Conservation (phyloP, 352 stramenopile species). For the Globisporangium middletonii region DNA sequence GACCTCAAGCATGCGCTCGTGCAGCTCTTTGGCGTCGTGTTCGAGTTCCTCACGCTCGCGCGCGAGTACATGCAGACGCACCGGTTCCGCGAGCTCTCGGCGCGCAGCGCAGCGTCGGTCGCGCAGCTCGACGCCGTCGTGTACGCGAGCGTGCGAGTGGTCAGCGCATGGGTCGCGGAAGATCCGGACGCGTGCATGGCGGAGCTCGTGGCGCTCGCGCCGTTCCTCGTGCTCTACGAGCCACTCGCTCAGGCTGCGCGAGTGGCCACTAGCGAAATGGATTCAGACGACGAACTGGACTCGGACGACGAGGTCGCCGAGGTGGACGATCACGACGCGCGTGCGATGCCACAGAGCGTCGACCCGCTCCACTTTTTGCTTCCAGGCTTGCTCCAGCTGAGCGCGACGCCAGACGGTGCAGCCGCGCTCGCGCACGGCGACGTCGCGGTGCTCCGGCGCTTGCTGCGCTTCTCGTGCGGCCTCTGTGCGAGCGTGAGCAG, state of each 20-base stretch:
- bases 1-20: constrained; percentile 70
- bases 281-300: constrained; percentile 71
- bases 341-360: constrained; percentile 9
- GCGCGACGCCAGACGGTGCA: constrained; percentile 50
- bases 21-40: constrained; percentile 64
- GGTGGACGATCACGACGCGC: constrained; percentile 2
- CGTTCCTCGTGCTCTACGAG: constrained; percentile 78
- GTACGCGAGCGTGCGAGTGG: constrained; percentile 68
- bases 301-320: constrained; percentile 63
- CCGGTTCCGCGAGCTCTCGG: constrained; percentile 44
- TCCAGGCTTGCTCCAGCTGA: constrained; percentile 76
- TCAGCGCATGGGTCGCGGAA: constrained; percentile 79
- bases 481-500: constrained; percentile 46
- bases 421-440: constrained; percentile 47
- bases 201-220: constrained; percentile 60
- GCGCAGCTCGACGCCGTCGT: constrained; percentile 66
- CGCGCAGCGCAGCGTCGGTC: constrained; percentile 25
- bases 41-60: constrained; percentile 61
- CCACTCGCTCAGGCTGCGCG: background rate
- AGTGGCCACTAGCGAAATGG: constrained; percentile 14
- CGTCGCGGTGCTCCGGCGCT: constrained; percentile 43
- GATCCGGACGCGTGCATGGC: constrained; percentile 69
- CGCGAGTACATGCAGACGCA: constrained; percentile 71
- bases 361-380: constrained; percentile 80
- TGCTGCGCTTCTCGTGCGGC: constrained; percentile 75